These are phyloP conservation scores for Carex pumila DNA, from an alignment of 176 grass and related monocot genomes.

Conservation along the genomic window DNA sequence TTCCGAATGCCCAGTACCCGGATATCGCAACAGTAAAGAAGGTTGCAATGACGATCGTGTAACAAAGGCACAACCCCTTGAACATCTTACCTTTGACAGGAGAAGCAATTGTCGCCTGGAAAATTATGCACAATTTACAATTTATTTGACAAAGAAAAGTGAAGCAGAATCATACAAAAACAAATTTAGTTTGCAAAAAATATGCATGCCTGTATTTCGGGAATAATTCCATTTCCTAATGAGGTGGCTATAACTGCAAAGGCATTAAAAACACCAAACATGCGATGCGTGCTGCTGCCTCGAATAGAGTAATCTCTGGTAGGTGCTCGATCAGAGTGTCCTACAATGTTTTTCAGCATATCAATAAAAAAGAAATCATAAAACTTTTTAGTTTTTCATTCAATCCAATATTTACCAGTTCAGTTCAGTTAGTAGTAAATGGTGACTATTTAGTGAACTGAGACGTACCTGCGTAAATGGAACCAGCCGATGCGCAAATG, in stretches of 20 bases:
- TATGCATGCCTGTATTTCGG: constrained; percentile 60
- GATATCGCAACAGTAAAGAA: constrained; percentile 95
- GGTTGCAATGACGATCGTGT: constrained; percentile 51
- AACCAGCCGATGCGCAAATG: constrained; percentile 62
- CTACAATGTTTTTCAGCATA: constrained; percentile 21
- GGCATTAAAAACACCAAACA: constrained; percentile 70
- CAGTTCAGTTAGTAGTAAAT: background rate
- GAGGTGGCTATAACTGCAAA: constrained; percentile 86
- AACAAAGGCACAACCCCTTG: constrained; percentile 74
- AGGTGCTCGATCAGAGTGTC: constrained; percentile 33
- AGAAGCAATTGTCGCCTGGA: constrained; percentile 62
- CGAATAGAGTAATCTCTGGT: constrained; percentile 60
- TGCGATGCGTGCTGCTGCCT: constrained; percentile 25
- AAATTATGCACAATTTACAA: background rate
- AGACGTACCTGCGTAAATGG: constrained; percentile 49
- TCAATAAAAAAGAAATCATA: background rate
- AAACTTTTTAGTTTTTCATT: background rate
- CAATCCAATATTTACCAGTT: background rate
- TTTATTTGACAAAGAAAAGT: background rate
- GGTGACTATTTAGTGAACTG: no score
- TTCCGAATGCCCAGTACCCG: constrained; percentile 93
- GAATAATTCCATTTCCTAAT: constrained; percentile 82
- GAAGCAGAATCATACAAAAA: background rate
- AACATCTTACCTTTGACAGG: constrained; percentile 98
- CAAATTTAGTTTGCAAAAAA: background rate